Conservation (phyloP, 441 rosid genomes). For the Gossypium schwendimanii region DNA sequence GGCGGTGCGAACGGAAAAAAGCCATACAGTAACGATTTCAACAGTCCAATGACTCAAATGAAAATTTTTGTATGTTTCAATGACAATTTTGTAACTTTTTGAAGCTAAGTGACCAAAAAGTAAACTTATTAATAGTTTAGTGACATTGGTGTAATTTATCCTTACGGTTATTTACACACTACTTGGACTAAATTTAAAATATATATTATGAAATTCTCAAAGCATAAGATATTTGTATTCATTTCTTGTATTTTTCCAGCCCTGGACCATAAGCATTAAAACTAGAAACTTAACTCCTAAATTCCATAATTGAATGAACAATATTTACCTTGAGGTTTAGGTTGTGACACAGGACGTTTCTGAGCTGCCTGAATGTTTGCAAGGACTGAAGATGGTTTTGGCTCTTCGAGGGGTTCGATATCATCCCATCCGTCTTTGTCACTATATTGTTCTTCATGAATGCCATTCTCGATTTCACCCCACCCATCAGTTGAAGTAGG, state of each 20-base stretch:
- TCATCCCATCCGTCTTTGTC: slow-evolving; percentile 98
- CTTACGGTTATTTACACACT: background rate
- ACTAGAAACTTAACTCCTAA: background rate
- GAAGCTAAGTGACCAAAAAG: background rate
- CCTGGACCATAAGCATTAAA: background rate
- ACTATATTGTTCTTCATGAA: slow-evolving; percentile 58
- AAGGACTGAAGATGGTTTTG: slow-evolving; percentile 68
- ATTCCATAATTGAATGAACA: background rate
- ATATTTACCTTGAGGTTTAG: slow-evolving; percentile 61
- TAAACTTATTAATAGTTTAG: no score
- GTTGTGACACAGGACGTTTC: slow-evolving; percentile 65
- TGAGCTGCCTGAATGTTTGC: slow-evolving; percentile 94
- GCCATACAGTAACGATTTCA: background rate
- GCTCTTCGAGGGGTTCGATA: slow-evolving; percentile 81
- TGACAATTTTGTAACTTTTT: background rate
- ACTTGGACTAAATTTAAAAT: background rate
- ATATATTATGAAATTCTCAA: background rate
- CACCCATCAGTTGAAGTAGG: slow-evolving; percentile 98
- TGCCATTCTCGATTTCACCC: slow-evolving; percentile 92
- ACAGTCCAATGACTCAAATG: background rate
- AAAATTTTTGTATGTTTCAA: background rate
- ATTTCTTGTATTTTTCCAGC: background rate
- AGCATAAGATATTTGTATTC: background rate
- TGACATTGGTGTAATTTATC: background rate
- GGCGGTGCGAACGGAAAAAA: background rate